Evolutionary conservation across 495 filamentous ascomycete species (phyloP), one percentile per base, ranked within the genome.

Genomic region (Cercophora newfieldiana): DNA sequence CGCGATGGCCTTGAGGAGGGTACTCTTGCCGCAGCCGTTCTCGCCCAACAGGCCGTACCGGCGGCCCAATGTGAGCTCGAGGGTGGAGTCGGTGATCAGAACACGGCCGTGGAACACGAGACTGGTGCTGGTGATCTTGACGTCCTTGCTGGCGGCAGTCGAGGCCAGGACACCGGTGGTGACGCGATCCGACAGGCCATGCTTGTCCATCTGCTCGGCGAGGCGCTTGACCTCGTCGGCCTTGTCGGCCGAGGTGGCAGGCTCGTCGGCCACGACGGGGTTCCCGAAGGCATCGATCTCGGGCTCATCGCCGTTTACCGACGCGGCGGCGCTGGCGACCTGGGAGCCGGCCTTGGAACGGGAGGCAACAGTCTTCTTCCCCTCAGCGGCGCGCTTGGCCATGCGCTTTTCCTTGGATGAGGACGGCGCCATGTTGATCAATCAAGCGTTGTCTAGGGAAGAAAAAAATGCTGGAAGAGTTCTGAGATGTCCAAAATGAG

Each of bases 21-120:
- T 99, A 68, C 93, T 97, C 83, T 99, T 99, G 74, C 95, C 95
- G 74, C 95, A 99, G 59, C 95, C 95, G 88, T 99, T 99, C 85
- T 99, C 95, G 72, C 95, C 95, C 63, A 99, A 81, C 59, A 99
- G 82, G 75, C 95, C 95, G 77, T 99, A 99, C 59, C 95, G 88
- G 69, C 94, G 91, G 63, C 90, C 91, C 75, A 93, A 93, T 75
- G 92, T 97, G 71, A 99, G 85, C 78, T 99, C 95, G 72, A 99
- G 85, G 26, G 89, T 94, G 61, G 91, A 89, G 78, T 99, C 95
- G 70, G 87, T 92, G 78, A 99, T 89, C 61, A 99, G 88, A 68
- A 99, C 96, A 69, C 90, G 94, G 68, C 95, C 95, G 82, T 99
- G 95, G 87, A 99, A 99, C 65, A 96, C 93, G 61, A 99, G 83